These are phyloP conservation scores for Papilionanthe hybrid DNA, from an alignment of 116 monocot genomes.

Conservation along the genomic window DNA sequence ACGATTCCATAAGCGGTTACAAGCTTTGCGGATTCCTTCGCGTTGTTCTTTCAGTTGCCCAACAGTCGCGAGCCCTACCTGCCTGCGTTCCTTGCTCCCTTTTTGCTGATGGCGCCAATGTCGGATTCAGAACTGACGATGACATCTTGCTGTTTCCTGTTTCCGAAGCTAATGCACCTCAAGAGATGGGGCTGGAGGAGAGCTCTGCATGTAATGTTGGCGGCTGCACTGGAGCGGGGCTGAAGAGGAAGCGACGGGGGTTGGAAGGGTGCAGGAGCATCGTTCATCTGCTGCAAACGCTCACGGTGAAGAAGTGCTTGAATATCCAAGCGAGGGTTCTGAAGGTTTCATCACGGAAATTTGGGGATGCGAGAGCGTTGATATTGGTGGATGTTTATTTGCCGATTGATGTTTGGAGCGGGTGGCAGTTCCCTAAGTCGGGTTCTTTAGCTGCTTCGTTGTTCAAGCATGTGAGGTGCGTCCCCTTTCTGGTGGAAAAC, in stretches of 20 bases:
- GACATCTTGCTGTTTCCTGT: constrained; percentile 47
- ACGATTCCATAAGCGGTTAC: constrained; percentile 19
- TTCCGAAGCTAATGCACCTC: background rate
- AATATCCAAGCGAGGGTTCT: constrained; percentile 45
- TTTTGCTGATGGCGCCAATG: constrained; percentile 17
- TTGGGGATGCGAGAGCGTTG: constrained; percentile 32
- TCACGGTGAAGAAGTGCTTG: constrained; percentile 35
- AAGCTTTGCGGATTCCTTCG: constrained; percentile 85
- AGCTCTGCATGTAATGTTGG: background rate
- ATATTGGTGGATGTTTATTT: constrained; percentile 75
- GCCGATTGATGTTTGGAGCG: constrained; percentile 65
- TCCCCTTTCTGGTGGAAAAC: background rate
- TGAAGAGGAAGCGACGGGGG: constrained; percentile 20
- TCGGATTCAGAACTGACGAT: constrained; percentile 39
- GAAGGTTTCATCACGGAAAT: constrained; percentile 21
- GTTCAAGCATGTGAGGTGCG: constrained; percentile 84
- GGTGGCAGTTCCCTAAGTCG: constrained; percentile 75
- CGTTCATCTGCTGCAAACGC: constrained; percentile 50
- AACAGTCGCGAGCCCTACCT: background rate
- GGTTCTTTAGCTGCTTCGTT: constrained; percentile 50
- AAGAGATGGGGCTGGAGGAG: background rate
- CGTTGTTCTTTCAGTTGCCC: constrained; percentile 34
- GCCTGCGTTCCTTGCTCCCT: constrained; percentile 29
- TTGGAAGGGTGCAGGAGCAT: constrained; percentile 47
- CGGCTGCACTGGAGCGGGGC: background rate